Evolutionary conservation across 805 yeast genomes (phyloP), one percentile per base, ranked within the genome.

Genomic region (Jamesozyma rosinii): DNA sequence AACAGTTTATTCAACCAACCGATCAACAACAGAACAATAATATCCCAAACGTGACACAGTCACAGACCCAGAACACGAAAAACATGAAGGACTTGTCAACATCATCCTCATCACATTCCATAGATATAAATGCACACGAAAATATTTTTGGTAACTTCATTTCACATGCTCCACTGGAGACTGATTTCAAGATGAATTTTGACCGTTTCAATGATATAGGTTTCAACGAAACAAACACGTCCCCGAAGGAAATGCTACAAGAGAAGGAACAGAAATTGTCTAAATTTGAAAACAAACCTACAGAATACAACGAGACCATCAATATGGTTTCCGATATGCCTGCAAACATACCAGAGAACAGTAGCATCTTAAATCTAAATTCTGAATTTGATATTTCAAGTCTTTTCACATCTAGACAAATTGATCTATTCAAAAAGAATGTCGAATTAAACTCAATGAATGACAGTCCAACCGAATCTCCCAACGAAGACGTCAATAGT

Each of bases 361-460:
- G 19, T 14, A 22, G 5, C 14, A 13, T 15, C 15, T 3, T 15
- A 14, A 36, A 9, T 15, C 30, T 14, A n/a, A 20, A 15, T n/a
- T 21, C 43, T 26, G 32, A 35, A 15, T 24, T 37, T 34, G 83
- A 80, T 47, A 70, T 81, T 10, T 72, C 82, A 9, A 73, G 74
- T 13, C 64, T 81, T 32, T 82, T 81, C 60, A 72, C 81, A 52
- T 69, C 78, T 1, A 68, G 88, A 49, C 89, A 82, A 57, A 68
- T 75, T 36, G 87, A 80, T 57, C 64, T 82, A 49, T 79, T 77
- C 49, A 74, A 77, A 41, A 75, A 75, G 38, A 60, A 49, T 33
- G 38, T 52, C 35, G 49, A 45, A 38, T 36, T 40, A 13, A 20
- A 40, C 15, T 30, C 43, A 17, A 9, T 29, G 3, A 15, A 17